A percentile compares a stretch with the other conserved stretches of the same genome.
Evolutionary conservation across 2,329 filamentous ascomycete genomes (phyloP).

Genomic region (Aspergillus fijiensis): DNA sequence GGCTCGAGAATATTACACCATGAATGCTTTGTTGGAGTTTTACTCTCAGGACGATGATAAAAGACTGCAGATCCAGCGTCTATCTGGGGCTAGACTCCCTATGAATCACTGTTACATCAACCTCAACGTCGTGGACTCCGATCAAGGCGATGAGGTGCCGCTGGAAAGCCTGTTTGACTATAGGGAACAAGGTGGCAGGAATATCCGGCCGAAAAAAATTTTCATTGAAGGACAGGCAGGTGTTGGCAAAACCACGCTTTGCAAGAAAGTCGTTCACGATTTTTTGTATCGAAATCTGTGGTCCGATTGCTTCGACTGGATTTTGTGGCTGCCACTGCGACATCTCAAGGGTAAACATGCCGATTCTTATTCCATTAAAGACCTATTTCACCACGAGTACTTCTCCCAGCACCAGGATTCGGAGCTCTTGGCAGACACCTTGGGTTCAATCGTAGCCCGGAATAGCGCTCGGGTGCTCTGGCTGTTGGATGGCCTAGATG

Average conservation of each 20-base stretch:
- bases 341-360: not conserved
- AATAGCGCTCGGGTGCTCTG: slow-evolving; percentile 33
- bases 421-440: not conserved
- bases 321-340: slow-evolving; percentile 11
- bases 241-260: slow-evolving; percentile 44
- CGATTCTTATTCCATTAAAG: not conserved
- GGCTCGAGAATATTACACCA: slow-evolving; percentile 3
- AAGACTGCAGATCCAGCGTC: slow-evolving; percentile 33
- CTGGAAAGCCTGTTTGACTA: no score
- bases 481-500: slow-evolving; percentile 48
- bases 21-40: slow-evolving; percentile 10
- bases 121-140: slow-evolving; percentile 33
- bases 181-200: slow-evolving; percentile 7
- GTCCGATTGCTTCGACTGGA: not conserved
- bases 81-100: slow-evolving; percentile 33
- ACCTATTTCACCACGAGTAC: not conserved
- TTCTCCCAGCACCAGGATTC: not conserved
- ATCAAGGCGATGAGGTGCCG: no score
- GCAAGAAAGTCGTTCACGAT: slow-evolving; percentile 43
- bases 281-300: slow-evolving; percentile 21
- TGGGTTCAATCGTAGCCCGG: no score
- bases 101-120: slow-evolving; percentile 45
- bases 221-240: slow-evolving; percentile 40
- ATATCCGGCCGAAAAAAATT: slow-evolving; percentile 31
- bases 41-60: slow-evolving; percentile 4